Base-by-base conservation (phyloP, 2,329 filamentous ascomycete genomes). In the Pseudogymnoascus sp. region DNA sequence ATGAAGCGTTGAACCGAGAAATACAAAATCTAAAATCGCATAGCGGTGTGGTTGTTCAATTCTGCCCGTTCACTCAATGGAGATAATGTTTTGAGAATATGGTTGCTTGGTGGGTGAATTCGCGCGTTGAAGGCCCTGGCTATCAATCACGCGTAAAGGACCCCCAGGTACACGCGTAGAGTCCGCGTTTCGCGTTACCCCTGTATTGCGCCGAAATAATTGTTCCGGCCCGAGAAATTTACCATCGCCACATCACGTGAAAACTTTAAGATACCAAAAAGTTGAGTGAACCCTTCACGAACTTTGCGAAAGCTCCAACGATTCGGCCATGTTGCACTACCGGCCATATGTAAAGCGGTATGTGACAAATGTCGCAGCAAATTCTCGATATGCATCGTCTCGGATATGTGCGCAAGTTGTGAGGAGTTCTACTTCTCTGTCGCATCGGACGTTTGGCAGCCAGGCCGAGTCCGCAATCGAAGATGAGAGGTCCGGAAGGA, bases 1-100 rank as follows among this genome's bases (percentile, higher is more conserved):
- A 57, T 72, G 28, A 34, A 34, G 10, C 6, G 51, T 57, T 57
- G 23, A 36, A 21, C 28, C 28, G 28, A 57, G 13, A 63, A 45
- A 37, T 60, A 60, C 11, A 57, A 57, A 43, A 51, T 54, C 31
- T 34, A 54, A 41, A 45, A 31, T 41, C 3, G 34, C 39, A 62
- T 62, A 62, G 21, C 60, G 60, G 34, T 41, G 36, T 19, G 28
- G 25, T 57, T 57, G n/a, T 57, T 36, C 28, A 10, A 57, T 36
- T 11, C 6, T 36, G n/a, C 28, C 28, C 28, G n/a, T 19, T 34
- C 51, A 34, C 16, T 21, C 28, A 54, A 57, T 57, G 51, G 28
- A 57, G 28, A 34, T 36, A 34, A 57, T 57, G 51, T 36, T 57
- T 57, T 57, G 51, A 57, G 51, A 36, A 19, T 34, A 28, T 57